Conservation (phyloP, 805 yeast species). For the Yarrowia yakushimensis region DNA sequence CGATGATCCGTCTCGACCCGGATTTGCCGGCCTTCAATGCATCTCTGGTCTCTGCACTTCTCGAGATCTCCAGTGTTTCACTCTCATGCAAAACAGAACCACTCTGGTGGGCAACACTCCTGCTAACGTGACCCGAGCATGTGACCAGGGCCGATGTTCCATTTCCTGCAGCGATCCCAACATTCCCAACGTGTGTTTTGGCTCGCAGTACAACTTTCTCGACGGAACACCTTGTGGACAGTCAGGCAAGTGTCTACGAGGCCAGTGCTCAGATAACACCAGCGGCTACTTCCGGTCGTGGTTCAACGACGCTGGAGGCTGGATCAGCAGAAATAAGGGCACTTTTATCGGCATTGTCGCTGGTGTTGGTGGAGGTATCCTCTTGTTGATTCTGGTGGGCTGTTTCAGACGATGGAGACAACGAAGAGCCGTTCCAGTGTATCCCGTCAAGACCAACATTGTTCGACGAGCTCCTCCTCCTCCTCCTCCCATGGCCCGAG, state of each 20-base stretch:
- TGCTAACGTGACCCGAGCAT: slow-evolving; percentile 34
- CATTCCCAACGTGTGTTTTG: slow-evolving; percentile 33
- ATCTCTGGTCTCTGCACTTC: slow-evolving; percentile 40
- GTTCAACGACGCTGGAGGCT: slow-evolving; percentile 27
- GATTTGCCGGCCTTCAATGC: slow-evolving; percentile 29
- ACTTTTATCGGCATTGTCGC: slow-evolving; percentile 31
- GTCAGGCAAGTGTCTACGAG: slow-evolving; percentile 34
- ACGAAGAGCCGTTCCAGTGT: background rate
- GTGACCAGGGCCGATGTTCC: slow-evolving; percentile 33
- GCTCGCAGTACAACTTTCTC: slow-evolving; percentile 35
- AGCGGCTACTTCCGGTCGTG: slow-evolving; percentile 28
- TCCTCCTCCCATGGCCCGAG: background rate
- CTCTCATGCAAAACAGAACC: slow-evolving; percentile 33
- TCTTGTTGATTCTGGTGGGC: slow-evolving; percentile 5
- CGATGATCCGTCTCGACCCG: slow-evolving; percentile 23
- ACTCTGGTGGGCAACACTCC: slow-evolving; percentile 27
- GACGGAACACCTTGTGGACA: slow-evolving; percentile 40
- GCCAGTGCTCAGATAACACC: slow-evolving; percentile 36
- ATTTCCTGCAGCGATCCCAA: slow-evolving; percentile 33
- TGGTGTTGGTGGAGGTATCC: slow-evolving; percentile 30
- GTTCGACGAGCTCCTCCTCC: slow-evolving; percentile 14
- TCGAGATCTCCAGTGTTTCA: slow-evolving; percentile 38
- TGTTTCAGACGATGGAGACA: slow-evolving; percentile 21
- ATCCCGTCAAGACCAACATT: background rate
- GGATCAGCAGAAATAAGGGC: slow-evolving; percentile 30